Percentiles rank a stretch among this genome's conserved stretches.
phyloP scores from a whole-genome alignment of 306 rosid species.

The Purshia tridentata region DNA sequence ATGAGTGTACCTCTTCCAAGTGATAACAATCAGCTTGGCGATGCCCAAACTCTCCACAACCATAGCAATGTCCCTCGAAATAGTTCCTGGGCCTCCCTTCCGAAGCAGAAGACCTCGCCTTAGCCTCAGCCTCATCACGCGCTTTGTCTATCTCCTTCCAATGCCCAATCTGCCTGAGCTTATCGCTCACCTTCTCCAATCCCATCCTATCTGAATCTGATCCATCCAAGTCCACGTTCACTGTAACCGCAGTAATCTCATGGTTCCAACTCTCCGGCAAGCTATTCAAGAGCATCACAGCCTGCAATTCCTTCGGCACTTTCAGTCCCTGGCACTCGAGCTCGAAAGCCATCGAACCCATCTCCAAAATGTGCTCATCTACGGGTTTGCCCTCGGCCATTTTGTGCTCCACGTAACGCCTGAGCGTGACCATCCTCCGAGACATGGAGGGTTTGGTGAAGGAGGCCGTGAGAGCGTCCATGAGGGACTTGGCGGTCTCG shows the following conservation, averaged over 20 bases:
- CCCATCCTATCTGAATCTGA: neutral
- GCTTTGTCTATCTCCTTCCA: neutral
- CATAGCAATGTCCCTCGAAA: neutral
- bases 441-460: neutral
- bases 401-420: neutral
- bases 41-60: constrained; percentile 1
- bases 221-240: neutral
- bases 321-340: neutral
- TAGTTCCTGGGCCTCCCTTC: neutral
- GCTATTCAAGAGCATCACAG: neutral
- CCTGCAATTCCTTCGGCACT: neutral
- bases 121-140: neutral
- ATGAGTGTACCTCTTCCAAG: neutral
- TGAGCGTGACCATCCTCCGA: neutral
- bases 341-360: neutral
- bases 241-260: too few species aligned
- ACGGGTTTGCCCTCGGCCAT: too few species aligned
- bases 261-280: neutral
- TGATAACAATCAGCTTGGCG: neutral
- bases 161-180: neutral
- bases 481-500: neutral
- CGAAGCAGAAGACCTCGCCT: neutral
- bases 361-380: neutral
- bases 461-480: neutral
- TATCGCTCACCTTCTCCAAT: neutral